Percentiles rank a stretch among this genome's conserved stretches.
Evolutionary conservation across 768 basidiomycete species (phyloP).

Genomic region (Lactifluus pinguis): DNA sequence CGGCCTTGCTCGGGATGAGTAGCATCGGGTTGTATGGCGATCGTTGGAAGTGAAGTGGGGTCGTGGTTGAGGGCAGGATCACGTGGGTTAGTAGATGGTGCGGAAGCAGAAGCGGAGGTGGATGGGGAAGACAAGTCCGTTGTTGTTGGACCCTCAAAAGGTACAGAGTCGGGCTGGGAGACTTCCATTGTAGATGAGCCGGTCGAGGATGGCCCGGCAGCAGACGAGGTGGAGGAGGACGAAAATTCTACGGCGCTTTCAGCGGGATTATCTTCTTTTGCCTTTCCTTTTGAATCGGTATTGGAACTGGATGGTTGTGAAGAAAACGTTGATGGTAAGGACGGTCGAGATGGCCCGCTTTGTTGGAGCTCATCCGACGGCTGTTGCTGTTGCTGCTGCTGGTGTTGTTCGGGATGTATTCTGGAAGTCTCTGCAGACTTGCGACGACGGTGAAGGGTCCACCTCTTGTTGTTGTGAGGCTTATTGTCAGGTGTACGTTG

Average conservation of each 20-base stretch:
- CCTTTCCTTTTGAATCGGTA: slow-evolving; percentile 2
- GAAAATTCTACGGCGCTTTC: neutral
- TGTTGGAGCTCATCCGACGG: neutral
- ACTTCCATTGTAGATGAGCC: neutral
- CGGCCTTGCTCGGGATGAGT: neutral
- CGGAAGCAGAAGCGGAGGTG: neutral
- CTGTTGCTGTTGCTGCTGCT: neutral
- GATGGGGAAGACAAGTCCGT: neutral
- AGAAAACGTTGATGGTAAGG: neutral
- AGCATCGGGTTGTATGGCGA: neutral
- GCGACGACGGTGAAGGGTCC: slow-evolving; percentile 9
- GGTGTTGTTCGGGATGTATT: neutral
- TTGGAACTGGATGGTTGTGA: neutral
- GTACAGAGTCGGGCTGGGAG: neutral
- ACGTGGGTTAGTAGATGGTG: slow-evolving; percentile 8
- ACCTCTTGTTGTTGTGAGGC: slow-evolving; percentile 5
- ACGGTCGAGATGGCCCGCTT: neutral
- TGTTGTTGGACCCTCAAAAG: slow-evolving; percentile 2
- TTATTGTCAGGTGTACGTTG: neutral
- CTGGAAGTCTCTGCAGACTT: neutral
- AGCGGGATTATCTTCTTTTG: neutral
- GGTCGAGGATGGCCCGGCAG: slow-evolving; percentile 1
- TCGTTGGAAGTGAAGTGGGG: neutral
- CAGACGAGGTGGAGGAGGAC: neutral
- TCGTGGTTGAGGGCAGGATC: slow-evolving; percentile 15